Conservation (phyloP, 1,284 basidiomycete species). For the Sporisorium iseilematis-ciliati region DNA sequence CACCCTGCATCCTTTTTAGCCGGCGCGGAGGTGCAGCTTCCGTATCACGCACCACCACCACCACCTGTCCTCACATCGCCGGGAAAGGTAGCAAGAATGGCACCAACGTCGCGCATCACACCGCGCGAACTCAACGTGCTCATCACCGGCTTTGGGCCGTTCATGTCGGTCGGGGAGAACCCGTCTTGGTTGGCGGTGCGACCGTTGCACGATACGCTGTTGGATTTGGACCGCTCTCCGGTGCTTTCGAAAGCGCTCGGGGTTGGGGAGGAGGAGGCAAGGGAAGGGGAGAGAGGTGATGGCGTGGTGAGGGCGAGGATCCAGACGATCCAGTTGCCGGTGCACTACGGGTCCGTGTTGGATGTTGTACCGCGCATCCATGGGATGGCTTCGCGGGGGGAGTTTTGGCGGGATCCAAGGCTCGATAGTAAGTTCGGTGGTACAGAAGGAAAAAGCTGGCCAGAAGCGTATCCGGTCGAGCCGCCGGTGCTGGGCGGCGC, state of each 20-base stretch:
- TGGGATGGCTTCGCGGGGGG: slow-evolving; percentile 1
- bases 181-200: slow-evolving; percentile 54
- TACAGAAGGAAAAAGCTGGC: slow-evolving; percentile 6
- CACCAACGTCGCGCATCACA: slow-evolving; percentile 9
- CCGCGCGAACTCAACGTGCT: slow-evolving; percentile 32
- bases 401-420: slow-evolving; percentile 39
- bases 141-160: slow-evolving; percentile 52
- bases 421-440: slow-evolving; percentile 23
- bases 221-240: slow-evolving; percentile 15
- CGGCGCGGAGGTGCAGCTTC: not conserved
- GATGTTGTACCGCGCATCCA: slow-evolving; percentile 44
- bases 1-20: no score
- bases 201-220: slow-evolving; percentile 27
- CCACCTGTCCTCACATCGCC: not conserved
- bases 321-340: slow-evolving; percentile 48
- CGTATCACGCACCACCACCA: not conserved
- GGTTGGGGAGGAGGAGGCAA: not conserved
- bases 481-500: not conserved
- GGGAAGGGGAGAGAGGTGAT: not conserved
- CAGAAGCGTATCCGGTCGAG: slow-evolving; percentile 29
- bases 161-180: slow-evolving; percentile 35
- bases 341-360: slow-evolving; percentile 41
- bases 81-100: slow-evolving; percentile 9
- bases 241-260: no score
- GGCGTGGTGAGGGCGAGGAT: slow-evolving; percentile 19